Percentiles rank a stretch among this genome's conserved stretches.
phyloP scores from a whole-genome alignment of 192 early-diverging fungal genomes.

The Mortierella claussenii region DNA sequence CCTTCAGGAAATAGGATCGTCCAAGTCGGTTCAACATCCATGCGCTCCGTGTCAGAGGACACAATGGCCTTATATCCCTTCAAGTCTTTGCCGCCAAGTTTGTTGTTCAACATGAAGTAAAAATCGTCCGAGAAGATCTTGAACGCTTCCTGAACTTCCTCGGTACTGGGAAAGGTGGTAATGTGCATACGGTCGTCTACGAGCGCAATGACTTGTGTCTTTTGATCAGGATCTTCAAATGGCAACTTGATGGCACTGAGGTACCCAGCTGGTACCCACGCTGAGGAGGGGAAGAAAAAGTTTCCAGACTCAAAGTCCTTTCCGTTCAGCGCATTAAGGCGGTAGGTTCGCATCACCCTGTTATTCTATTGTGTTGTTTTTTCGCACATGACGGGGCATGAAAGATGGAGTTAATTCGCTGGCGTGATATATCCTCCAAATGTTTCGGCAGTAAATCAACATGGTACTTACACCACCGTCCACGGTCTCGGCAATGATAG shows the following conservation, averaged over 20 bases:
- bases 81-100: conserved; percentile 57
- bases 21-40: conserved; percentile 62
- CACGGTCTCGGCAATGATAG: conserved; percentile 61
- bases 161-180: conserved; percentile 67
- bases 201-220: conserved; percentile 64
- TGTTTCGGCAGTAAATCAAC: not conserved
- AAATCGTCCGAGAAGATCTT: conserved; percentile 63
- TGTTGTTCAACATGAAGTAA: conserved; percentile 73
- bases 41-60: conserved; percentile 54
- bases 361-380: conserved; percentile 24
- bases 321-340: conserved; percentile 77
- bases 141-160: conserved; percentile 62
- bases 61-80: conserved; percentile 67
- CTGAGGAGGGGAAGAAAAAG: conserved; percentile 55
- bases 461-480: conserved; percentile 43
- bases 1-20: conserved; percentile 64
- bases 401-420: too few relatives aligned
- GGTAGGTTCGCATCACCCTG: conserved; percentile 50
- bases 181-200: conserved; percentile 61
- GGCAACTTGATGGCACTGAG: conserved; percentile 70
- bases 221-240: conserved; percentile 68
- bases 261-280: conserved; percentile 49
- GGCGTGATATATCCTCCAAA: too few relatives aligned
- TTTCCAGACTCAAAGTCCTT: conserved; percentile 55
- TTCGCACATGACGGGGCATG: too few relatives aligned